Base-by-base conservation (phyloP, 768 basidiomycete species). In the Russula emetica region DNA sequence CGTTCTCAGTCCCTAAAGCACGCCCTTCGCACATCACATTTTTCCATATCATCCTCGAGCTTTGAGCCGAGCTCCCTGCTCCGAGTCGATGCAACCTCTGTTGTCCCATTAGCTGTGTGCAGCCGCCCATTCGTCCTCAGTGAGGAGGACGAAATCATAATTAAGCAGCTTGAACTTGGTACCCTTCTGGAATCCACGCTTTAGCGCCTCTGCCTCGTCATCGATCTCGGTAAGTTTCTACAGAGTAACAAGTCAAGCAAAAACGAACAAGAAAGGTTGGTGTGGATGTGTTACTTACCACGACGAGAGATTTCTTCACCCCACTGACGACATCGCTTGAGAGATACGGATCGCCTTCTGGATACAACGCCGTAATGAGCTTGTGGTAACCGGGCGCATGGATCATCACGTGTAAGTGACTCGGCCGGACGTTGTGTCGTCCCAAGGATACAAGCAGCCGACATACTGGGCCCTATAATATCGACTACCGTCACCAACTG, bases 271-370 rank as follows among this genome's bases (percentile, higher is more conserved):
- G 20, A 20, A 44, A 20, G 18, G 20, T 3, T 3, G 40, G 7
- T 42, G 40, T 42, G 18, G 40, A 42, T 8, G 18, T 6, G 20
- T 6, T 22, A 78, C 84, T 55, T 74, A 92, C 90, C 67, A 91
- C 83, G 24, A 92, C 80, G 30, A 94, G 78, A 8, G 87, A 90
- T 53, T 82, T 80, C 74, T 90, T 90, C 28, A 90, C 91, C 11
- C 92, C 91, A 73, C 92, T 92, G 3, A 93, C 90, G 11, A 83
- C 79, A 70, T 94, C 92, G 64, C 85, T 89, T 8, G 74, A 74
- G 26, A 93, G 64, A 69, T 82, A 92, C 3, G 77, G 72, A 68
- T 91, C 88, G 5, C 83, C 85, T 59, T 87, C 82, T 18, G 86
- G 85, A 72, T 89, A 94, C 14, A 92, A 72, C 1, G 91, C 84